Base-by-base conservation (phyloP, 164 flowering plant genomes). In the Macadamia integrifolia region DNA sequence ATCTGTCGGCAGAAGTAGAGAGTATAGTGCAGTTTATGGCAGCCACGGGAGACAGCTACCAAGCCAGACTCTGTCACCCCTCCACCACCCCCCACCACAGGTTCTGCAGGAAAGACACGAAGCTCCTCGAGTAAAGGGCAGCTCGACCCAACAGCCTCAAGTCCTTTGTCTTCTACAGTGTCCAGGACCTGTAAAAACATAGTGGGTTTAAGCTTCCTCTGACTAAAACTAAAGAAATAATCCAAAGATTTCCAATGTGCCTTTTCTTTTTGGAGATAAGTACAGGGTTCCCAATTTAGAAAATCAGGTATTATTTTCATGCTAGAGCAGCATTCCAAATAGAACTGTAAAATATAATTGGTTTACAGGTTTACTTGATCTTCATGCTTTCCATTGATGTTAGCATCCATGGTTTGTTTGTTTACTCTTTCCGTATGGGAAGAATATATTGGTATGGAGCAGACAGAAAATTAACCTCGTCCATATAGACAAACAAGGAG, bases 1-100 rank as follows among this genome's bases (percentile, higher is more conserved):
- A 89, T 88, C 75, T 82, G 86, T 60, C 80, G 73, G 74, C 97
- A 91, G 77, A 92, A 92, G 78, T 88, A 90, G 61, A 92, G 87
- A 10, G 87, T 81, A 65, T 82, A 90, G 62, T 74, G 83, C 52
- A 92, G 90, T 49, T 77, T 87, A n/a, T 68, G 88, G 67, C 98
- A 92, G 29, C 93, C 93, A 55, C 71, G 74, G 61, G 97, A 92
- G 4, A 92, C 84, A 13, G 93, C 84, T 49, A 88, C 65, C 57
- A 92, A 80, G 15, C 98, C 97, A n/a, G 76, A 62, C 68, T 89
- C 96, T 5, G 92, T 84, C 55, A 89, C 89, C 44, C 79, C 78
- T 46, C 66, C 69, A 15, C 65, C 77, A 48, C 62, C 79, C 3
- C 81, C 87, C 32, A 77, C 86, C 69, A 62, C 82, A 2, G 93